Conservation (phyloP, 1,284 basidiomycete species). For the Marasmius tenuissimus region DNA sequence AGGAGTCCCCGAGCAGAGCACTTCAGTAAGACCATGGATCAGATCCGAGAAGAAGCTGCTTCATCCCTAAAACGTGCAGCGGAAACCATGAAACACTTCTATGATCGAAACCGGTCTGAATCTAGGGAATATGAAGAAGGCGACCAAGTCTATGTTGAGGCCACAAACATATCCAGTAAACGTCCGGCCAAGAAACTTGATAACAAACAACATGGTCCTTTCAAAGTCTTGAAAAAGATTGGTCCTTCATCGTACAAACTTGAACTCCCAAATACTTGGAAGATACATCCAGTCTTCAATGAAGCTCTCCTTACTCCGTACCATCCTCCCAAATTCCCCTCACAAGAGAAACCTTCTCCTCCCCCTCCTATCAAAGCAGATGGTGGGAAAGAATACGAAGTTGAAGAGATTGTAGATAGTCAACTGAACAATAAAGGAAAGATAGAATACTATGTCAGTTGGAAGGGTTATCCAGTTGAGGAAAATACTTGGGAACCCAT, state of each 20-base stretch:
- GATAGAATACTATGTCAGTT: no score
- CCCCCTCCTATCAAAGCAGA: background rate
- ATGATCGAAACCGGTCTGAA: background rate
- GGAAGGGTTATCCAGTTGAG: no score
- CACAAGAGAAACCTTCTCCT: background rate
- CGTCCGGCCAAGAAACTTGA: conserved; percentile 10
- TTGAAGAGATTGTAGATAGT: no score
- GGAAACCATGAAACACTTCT: no score
- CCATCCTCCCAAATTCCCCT: conserved; percentile 7
- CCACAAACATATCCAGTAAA: background rate
- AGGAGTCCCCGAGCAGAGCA: no score
- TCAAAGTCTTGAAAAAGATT: no score
- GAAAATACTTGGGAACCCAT: no score
- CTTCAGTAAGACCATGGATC: no score
- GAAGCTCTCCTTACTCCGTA: conserved; percentile 8
- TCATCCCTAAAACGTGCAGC: no score
- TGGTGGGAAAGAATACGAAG: background rate
- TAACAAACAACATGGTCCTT: conserved; percentile 14
- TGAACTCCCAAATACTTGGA: conserved; percentile 7
- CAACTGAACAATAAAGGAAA: no score
- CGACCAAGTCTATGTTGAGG: conserved; percentile 2
- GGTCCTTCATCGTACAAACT: conserved; percentile 17
- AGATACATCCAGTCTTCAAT: conserved; percentile 19
- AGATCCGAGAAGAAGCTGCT: no score
- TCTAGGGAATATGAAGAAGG: background rate